These are phyloP conservation scores for Penicillium canariense DNA, from an alignment of 495 filamentous ascomycete genomes.

Conservation along the genomic window DNA sequence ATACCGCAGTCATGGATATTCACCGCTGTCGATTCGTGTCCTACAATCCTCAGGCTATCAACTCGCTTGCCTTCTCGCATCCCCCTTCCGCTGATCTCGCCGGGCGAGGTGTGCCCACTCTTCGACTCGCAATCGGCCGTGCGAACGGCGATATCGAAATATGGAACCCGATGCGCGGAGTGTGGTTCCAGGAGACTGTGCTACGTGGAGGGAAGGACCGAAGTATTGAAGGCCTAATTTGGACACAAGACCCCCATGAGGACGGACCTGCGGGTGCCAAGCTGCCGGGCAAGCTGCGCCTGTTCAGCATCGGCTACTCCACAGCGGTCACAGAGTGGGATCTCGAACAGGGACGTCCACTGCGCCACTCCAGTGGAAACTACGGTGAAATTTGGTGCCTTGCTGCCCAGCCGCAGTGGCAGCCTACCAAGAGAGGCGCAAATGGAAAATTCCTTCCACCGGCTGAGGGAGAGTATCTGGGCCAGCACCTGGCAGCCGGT, in stretches of 20 bases:
- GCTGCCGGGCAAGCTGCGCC: constrained; percentile 69
- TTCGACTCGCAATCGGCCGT: constrained; percentile 84
- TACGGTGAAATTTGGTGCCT: constrained; percentile 97
- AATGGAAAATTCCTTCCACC: constrained; percentile 32
- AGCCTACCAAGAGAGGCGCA: constrained; percentile 35
- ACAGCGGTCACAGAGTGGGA: constrained; percentile 94
- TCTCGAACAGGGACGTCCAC: constrained; percentile 68
- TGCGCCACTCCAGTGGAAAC: constrained; percentile 82
- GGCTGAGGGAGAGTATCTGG: constrained; percentile 45
- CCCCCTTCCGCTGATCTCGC: constrained; percentile 54
- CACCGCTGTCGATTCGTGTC: constrained; percentile 96
- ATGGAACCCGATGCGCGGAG: constrained; percentile 86
- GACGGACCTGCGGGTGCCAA: constrained; percentile 58
- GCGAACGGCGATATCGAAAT: constrained; percentile 97
- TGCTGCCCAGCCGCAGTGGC: constrained; percentile 73
- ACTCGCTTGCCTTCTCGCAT: constrained; percentile 91
- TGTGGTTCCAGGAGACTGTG: constrained; percentile 87
- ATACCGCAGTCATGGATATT: constrained; percentile 70
- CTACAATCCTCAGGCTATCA: constrained; percentile 91
- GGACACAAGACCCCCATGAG: constrained; percentile 84
- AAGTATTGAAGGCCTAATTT: constrained; percentile 85
- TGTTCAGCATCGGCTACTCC: constrained; percentile 97
- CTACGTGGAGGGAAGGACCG: constrained; percentile 81
- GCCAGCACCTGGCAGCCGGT: constrained; percentile 80
- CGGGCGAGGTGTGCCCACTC: constrained; percentile 52